A percentile compares a stretch with the other conserved stretches of the same genome.
These are phyloP conservation scores for Sungouiella thailandica DNA, from an alignment of 805 yeast species.

Conservation along the genomic window DNA sequence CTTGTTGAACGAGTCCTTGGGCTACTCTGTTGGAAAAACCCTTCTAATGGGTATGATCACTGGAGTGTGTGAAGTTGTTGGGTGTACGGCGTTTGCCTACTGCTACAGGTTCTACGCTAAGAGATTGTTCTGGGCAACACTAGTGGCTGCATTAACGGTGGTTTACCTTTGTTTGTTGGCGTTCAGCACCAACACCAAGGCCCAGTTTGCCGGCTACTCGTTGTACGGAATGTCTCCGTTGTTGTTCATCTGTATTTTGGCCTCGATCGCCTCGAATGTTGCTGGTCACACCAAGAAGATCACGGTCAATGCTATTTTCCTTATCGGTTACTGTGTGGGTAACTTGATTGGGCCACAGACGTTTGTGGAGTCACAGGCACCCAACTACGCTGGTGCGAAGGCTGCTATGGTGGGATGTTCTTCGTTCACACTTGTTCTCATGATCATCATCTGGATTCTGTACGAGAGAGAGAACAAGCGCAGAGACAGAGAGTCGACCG, in stretches of 20 bases:
- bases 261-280: slow-evolving; percentile 42
- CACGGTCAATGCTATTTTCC: slow-evolving; percentile 39
- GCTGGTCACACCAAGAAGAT: slow-evolving; percentile 57
- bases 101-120: slow-evolving; percentile 21
- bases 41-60: slow-evolving; percentile 42
- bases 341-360: slow-evolving; percentile 54
- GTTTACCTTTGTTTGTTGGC: slow-evolving; percentile 36
- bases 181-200: slow-evolving; percentile 28
- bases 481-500: slow-evolving; percentile 24
- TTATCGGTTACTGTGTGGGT: slow-evolving; percentile 50
- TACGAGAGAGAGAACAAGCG: slow-evolving; percentile 33
- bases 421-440: slow-evolving; percentile 20
- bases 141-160: slow-evolving; percentile 19
- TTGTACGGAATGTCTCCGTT: slow-evolving; percentile 32
- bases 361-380: slow-evolving; percentile 40
- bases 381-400: slow-evolving; percentile 38
- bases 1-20: slow-evolving; percentile 38
- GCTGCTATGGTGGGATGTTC: slow-evolving; percentile 37
- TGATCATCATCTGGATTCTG: slow-evolving; percentile 21
- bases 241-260: slow-evolving; percentile 25
- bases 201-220: slow-evolving; percentile 25
- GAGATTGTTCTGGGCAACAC: slow-evolving; percentile 26
- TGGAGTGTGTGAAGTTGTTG: slow-evolving; percentile 45
- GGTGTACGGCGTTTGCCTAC: slow-evolving; percentile 27
- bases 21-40: slow-evolving; percentile 29